phyloP scores from a whole-genome alignment of 768 basidiomycete genomes.

The Tricholoma saponaceum region DNA sequence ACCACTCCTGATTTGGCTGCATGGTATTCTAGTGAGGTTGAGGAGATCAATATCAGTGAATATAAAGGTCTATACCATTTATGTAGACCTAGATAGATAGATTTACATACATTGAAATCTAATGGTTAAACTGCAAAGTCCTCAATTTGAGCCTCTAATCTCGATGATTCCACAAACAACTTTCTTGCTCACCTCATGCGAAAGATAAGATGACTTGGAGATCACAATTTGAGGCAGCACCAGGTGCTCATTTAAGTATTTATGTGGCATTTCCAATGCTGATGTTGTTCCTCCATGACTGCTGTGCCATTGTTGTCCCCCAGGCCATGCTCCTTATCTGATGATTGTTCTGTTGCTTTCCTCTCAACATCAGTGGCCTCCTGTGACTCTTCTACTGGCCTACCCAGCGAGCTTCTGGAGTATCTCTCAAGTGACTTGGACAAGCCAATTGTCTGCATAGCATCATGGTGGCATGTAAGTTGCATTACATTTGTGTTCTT shows the following conservation, averaged over 20 bases:
- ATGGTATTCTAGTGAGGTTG: not conserved
- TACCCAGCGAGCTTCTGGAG: no score
- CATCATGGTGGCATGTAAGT: not conserved
- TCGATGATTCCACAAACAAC: not conserved
- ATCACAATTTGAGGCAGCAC: not conserved
- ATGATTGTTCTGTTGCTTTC: not conserved
- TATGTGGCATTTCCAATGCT: not conserved
- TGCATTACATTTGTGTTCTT: not conserved
- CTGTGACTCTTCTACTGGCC: no score
- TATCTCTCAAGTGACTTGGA: no score
- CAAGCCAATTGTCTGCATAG: not conserved
- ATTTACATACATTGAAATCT: no score
- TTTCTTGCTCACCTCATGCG: not conserved
- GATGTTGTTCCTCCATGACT: not conserved
- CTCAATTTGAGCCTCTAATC: not conserved
- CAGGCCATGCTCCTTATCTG: no score
- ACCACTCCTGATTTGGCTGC: not conserved
- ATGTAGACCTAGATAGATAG: no score
- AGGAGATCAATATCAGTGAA: not conserved
- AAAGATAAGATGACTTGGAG: not conserved
- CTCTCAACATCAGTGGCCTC: not conserved
- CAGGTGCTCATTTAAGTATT: not conserved
- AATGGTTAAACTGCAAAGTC: no score
- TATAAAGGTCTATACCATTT: not conserved
- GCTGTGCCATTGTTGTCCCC: no score